Evolutionary conservation across 1,284 basidiomycete species (phyloP).

Genomic region (Lentinula novae-zelandiae): DNA sequence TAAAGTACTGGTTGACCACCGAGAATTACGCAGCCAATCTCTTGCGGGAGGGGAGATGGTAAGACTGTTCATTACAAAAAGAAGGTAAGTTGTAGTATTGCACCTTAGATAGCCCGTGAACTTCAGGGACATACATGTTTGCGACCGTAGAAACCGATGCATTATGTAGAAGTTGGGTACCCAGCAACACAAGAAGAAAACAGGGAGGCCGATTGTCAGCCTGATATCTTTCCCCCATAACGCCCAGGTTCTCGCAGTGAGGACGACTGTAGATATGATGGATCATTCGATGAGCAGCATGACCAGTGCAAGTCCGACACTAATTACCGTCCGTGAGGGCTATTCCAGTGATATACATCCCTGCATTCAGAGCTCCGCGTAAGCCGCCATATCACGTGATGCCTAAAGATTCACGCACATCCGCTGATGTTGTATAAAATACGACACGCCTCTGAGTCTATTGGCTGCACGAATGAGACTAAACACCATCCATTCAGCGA

Average conservation of each 20-base stretch:
- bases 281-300: neutral
- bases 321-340: neutral
- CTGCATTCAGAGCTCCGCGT: neutral
- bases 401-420: neutral
- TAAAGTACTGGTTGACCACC: conserved; percentile 3
- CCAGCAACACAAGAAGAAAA: conserved; percentile 2
- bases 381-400: no score
- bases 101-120: neutral
- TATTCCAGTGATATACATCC: conserved; percentile 3
- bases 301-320: neutral
- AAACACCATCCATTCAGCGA: neutral
- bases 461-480: neutral
- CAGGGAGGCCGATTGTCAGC: neutral
- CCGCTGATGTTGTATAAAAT: neutral
- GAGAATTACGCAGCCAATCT: neutral
- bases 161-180: neutral
- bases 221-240: neutral
- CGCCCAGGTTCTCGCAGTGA: neutral
- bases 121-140: neutral
- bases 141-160: neutral
- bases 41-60: neutral
- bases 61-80: neutral
- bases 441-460: neutral
- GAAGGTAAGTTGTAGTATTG: neutral
- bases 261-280: neutral